Evolutionary conservation across 2,329 filamentous ascomycete species (phyloP), one percentile per base, ranked within the genome.

Genomic region (Fusarium decemcellulare): DNA sequence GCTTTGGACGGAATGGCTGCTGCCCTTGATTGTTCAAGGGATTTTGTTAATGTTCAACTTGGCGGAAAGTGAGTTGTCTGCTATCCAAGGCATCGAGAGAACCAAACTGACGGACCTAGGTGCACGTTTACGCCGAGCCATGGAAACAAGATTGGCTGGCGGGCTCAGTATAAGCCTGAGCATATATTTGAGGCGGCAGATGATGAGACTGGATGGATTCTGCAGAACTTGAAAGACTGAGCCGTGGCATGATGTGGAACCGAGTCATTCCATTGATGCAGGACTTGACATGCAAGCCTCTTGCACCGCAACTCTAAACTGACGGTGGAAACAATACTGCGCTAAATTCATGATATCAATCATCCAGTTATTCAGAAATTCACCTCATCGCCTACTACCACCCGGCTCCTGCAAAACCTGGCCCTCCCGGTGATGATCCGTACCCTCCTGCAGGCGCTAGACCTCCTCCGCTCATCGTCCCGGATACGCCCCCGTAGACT

Each of bases 341-440:
- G 2, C 6, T 36, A 14, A 18, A 8, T 11, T 18, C 15, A 8
- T 50, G 12, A 34, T 51, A 51, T 36, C 30, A n/a, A 39, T 32
- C 18, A 1, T 27, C 2, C 32, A 39, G 15, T n/a, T 23, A 23
- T 23, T 23, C 23, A 23, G 23, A 23, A 4, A 23, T 23, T 23
- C 23, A 34, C 12, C 5, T 34, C 12, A 34, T 34, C 32, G 3
- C 12, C 23, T 23, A 5, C 23, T 34, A 34, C 32, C 32, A 34
- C 32, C 32, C 32, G 12, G 9, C 32, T 34, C 32, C 32, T 34
- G 86, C 86, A 7, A 34, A 51, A 1, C 32, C 27, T 39, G 48
- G 36, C 16, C 63, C 67, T 42, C 67, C 67, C 1, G 67, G 67
- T 2, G 67, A 69, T 2, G 59, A 40, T 6, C 67, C 67, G 30